phyloP scores from a whole-genome alignment of 148 eudicot genomes.

The Nepenthes gracilis region DNA sequence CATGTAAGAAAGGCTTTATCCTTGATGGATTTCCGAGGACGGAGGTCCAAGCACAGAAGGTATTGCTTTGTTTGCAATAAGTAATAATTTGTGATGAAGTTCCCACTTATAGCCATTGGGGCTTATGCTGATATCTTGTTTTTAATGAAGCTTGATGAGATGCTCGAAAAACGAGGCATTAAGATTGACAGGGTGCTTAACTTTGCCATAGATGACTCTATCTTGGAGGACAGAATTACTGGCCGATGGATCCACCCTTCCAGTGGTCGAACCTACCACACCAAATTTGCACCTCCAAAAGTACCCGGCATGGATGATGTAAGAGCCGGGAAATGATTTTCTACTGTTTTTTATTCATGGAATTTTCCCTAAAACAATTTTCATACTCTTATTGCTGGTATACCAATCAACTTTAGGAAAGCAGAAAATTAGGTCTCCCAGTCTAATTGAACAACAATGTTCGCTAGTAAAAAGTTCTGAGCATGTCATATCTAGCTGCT shows the following conservation, averaged over 20 bases:
- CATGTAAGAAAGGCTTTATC: conserved; percentile 89
- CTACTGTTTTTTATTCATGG: neutral
- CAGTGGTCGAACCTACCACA: conserved; percentile 90
- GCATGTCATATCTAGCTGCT: too few relatives aligned
- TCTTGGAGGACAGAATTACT: conserved; percentile 93
- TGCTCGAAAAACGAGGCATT: conserved; percentile 74
- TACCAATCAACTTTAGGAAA: too few relatives aligned
- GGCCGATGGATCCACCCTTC: conserved; percentile 95
- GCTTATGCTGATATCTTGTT: neutral
- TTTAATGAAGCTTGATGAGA: conserved; percentile 77
- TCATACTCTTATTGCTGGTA: too few relatives aligned
- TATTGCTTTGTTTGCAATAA: conserved; percentile 8
- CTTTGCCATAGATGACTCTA: conserved; percentile 85
- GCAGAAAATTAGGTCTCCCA: too few relatives aligned
- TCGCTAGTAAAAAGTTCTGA: too few relatives aligned
- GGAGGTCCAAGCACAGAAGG: conserved; percentile 83
- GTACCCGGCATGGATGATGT: conserved; percentile 83
- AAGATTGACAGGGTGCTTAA: conserved; percentile 85
- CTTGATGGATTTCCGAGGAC: conserved; percentile 99
- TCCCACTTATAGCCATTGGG: neutral
- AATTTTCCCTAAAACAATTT: neutral
- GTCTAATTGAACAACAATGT: too few relatives aligned
- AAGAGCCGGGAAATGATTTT: conserved; percentile 16
- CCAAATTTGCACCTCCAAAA: conserved; percentile 92
- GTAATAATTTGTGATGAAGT: neutral